Percentiles rank a stretch among this genome's conserved stretches.
These are phyloP conservation scores for Mycena vulgaris DNA, from an alignment of 768 basidiomycete genomes.

Conservation along the genomic window DNA sequence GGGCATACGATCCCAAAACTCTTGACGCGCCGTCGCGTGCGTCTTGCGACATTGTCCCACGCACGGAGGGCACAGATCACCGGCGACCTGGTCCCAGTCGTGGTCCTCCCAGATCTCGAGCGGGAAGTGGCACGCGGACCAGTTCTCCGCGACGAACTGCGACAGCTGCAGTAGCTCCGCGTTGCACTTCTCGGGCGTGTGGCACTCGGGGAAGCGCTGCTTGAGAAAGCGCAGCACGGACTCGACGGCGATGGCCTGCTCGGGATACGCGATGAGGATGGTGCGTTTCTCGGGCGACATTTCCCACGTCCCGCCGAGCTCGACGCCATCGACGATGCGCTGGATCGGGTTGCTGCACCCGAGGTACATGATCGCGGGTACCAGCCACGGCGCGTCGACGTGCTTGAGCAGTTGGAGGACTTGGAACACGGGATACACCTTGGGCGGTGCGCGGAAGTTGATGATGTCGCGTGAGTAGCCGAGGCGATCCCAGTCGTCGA, in stretches of 20 bases:
- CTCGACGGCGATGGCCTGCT: slow-evolving; percentile 13
- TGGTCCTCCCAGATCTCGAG: slow-evolving; percentile 36
- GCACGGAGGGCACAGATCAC: slow-evolving; percentile 26
- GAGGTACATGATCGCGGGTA: slow-evolving; percentile 35
- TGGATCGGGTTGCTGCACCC: slow-evolving; percentile 30
- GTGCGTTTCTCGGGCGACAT: slow-evolving; percentile 26
- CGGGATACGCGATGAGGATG: slow-evolving; percentile 28
- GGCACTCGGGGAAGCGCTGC: slow-evolving; percentile 18
- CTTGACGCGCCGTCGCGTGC: slow-evolving; percentile 23
- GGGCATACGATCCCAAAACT: slow-evolving; percentile 32
- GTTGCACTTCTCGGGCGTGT: slow-evolving; percentile 23
- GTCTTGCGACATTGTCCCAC: slow-evolving; percentile 18
- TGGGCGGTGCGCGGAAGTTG: slow-evolving; percentile 21
- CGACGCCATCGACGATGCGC: slow-evolving; percentile 29
- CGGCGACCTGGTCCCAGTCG: slow-evolving; percentile 30
- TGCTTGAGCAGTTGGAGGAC: slow-evolving; percentile 24
- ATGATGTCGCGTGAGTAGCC: slow-evolving; percentile 31
- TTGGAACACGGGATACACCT: slow-evolving; percentile 29
- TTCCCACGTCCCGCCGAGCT: slow-evolving; percentile 1
- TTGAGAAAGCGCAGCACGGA: slow-evolving; percentile 24
- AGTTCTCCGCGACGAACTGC: slow-evolving; percentile 27
- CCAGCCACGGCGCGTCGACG: slow-evolving; percentile 24
- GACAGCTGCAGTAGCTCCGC: slow-evolving; percentile 25
- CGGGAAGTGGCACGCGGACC: slow-evolving; percentile 30
- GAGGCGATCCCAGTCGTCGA: slow-evolving; percentile 26